phyloP scores from a whole-genome alignment of 176 grass and related monocot species.

The Oryza meyeriana region DNA sequence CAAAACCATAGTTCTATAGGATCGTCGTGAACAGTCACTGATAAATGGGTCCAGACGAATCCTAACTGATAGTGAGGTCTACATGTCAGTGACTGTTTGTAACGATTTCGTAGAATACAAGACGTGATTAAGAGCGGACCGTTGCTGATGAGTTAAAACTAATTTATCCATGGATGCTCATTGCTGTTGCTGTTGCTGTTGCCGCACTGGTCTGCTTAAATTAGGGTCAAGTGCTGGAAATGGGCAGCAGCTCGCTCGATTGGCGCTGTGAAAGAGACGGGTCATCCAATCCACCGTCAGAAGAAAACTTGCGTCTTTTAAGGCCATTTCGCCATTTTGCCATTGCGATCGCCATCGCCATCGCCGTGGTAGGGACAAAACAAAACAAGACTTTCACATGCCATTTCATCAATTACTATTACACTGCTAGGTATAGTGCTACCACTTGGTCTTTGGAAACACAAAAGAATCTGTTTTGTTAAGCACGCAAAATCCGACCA shows the following conservation, averaged over 20 bases:
- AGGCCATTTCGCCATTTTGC: not conserved
- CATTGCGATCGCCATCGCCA: not conserved
- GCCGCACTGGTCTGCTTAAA: not conserved
- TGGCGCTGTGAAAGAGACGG: slow-evolving; percentile 16
- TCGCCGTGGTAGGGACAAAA: not conserved
- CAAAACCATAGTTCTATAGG: not conserved
- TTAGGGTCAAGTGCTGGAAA: not conserved
- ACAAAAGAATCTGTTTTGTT: not conserved
- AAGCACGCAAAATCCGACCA: not conserved
- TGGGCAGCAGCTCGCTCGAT: not conserved
- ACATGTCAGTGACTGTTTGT: too few species aligned
- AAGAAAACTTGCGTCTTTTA: not conserved
- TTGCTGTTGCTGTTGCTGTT: too few species aligned
- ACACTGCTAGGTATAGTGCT: not conserved
- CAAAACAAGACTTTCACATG: not conserved
- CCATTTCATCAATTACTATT: not conserved
- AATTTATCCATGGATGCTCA: not conserved
- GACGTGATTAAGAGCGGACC: not conserved
- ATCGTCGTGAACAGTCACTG: not conserved
- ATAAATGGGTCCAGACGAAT: not conserved
- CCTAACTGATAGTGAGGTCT: too few species aligned
- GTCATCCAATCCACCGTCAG: slow-evolving; percentile 19
- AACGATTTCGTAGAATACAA: not conserved
- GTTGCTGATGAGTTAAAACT: not conserved
- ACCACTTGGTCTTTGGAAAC: not conserved